A percentile compares a stretch with the other conserved stretches of the same genome.
Conservation (phyloP, 2,329 filamentous ascomycete genomes). For the Scleromitrula shiraiana region DNA sequence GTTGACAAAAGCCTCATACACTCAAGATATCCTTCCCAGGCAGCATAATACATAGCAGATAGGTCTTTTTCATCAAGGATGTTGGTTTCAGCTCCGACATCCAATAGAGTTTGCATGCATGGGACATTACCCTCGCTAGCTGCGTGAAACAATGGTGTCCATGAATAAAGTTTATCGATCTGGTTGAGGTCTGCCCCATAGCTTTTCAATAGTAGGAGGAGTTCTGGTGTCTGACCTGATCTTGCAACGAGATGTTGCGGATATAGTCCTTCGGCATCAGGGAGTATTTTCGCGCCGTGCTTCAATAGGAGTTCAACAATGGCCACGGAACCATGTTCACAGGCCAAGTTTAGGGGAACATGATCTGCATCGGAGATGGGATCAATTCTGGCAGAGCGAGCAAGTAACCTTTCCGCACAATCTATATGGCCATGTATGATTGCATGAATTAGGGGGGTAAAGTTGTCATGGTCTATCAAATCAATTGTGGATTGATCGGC, state of each 20-base stretch:
- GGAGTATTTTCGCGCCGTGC: conserved; percentile 72
- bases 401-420: conserved; percentile 72
- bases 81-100: conserved; percentile 68
- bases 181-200: conserved; percentile 89
- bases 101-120: conserved; percentile 73
- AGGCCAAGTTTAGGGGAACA: conserved; percentile 88
- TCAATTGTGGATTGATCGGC: conserved; percentile 71
- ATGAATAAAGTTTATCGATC: conserved; percentile 90
- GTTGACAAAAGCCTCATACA: conserved; percentile 84
- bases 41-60: conserved; percentile 95
- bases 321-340: conserved; percentile 79
- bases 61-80: conserved; percentile 87
- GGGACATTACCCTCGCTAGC: conserved; percentile 92
- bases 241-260: conserved; percentile 95
- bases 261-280: conserved; percentile 91
- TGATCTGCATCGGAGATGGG: conserved; percentile 82
- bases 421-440: conserved; percentile 81
- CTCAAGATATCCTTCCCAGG: conserved; percentile 92
- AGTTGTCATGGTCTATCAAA: conserved; percentile 91
- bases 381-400: conserved; percentile 74
- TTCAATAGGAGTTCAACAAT: conserved; percentile 81
- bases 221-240: conserved; percentile 71
- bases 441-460: conserved; percentile 88
- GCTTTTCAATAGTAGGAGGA: conserved; percentile 71
- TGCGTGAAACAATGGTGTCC: conserved; percentile 93